phyloP scores from a whole-genome alignment of 2,329 filamentous ascomycete genomes.

The Hypomyces perniciosus region DNA sequence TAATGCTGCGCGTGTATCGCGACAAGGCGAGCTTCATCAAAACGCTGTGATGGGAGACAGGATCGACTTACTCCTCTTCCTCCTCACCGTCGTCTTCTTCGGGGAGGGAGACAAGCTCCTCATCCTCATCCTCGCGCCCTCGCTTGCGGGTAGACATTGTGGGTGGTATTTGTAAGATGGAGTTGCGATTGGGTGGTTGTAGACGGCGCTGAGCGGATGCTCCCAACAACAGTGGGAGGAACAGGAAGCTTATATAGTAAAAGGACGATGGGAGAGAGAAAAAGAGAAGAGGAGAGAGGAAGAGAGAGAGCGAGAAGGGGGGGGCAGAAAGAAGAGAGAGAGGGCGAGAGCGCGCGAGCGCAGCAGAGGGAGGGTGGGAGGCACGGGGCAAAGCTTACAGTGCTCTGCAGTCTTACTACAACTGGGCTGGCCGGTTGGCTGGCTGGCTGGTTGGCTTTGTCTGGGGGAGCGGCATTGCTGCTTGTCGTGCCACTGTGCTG shows the following conservation, averaged over 20 bases:
- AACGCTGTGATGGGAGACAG: background rate
- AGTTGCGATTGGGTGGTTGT: constrained; percentile 5
- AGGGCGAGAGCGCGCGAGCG: constrained; percentile 2
- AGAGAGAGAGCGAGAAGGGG: constrained; percentile 6
- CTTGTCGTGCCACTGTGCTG: background rate
- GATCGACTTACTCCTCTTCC: constrained; percentile 46
- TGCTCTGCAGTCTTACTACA: constrained; percentile 10
- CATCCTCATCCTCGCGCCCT: constrained; percentile 55
- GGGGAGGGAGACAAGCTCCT: constrained; percentile 49
- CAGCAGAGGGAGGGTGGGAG: constrained; percentile 7
- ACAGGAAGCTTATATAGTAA: constrained; percentile 14
- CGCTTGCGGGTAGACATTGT: constrained; percentile 39
- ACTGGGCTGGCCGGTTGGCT: constrained; percentile 6
- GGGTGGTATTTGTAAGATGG: constrained; percentile 7
- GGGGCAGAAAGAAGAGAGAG: background rate
- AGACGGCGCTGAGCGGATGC: constrained; percentile 14
- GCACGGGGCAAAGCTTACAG: constrained; percentile 1
- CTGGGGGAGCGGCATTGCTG: constrained; percentile 8
- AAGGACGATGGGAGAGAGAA: constrained; percentile 11
- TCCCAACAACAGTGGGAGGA: constrained; percentile 7
- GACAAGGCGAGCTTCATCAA: background rate
- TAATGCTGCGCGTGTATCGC: background rate
- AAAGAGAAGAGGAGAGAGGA: constrained; percentile 10
- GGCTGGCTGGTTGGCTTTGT: background rate
- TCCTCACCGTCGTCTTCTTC: constrained; percentile 46